A percentile compares a stretch with the other conserved stretches of the same genome.
phyloP scores from a whole-genome alignment of 2,329 filamentous ascomycete genomes.

The Xylaria sp. region DNA sequence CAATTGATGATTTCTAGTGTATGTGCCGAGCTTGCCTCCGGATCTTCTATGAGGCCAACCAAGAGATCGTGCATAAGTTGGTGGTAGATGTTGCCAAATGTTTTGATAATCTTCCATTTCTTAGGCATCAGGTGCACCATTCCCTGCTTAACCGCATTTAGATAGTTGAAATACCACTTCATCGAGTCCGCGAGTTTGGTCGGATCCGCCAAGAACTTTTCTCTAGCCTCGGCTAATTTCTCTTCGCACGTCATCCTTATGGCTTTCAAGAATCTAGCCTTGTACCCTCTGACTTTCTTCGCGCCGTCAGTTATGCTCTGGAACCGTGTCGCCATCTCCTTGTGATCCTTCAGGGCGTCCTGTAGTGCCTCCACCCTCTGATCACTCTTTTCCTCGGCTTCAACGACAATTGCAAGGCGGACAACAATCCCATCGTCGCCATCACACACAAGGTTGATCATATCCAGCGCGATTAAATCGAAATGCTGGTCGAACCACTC shows the following conservation, averaged over 20 bases:
- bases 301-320: conserved; percentile 95
- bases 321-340: conserved; percentile 91
- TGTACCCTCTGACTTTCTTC: conserved; percentile 93
- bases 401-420: conserved; percentile 88
- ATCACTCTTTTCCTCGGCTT: conserved; percentile 97
- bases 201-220: conserved; percentile 85
- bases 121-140: conserved; percentile 93
- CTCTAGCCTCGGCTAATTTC: conserved; percentile 77
- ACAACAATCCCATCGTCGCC: conserved; percentile 93
- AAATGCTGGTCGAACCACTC: conserved; percentile 97
- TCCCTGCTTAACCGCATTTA: conserved; percentile 92
- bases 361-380: conserved; percentile 90
- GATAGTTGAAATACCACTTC: conserved; percentile 98
- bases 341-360: conserved; percentile 94
- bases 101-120: conserved; percentile 95
- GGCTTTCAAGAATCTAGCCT: conserved; percentile 89
- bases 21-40: conserved; percentile 84
- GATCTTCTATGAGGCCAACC: conserved; percentile 82
- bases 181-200: conserved; percentile 85
- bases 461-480: conserved; percentile 85
- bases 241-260: conserved; percentile 78
- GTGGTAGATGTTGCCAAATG: conserved; percentile 92
- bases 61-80: conserved; percentile 95
- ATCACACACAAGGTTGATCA: conserved; percentile 86
- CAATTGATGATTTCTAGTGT: conserved; percentile 94